Percentiles rank a stretch among this genome's conserved stretches.
Evolutionary conservation across 1,284 basidiomycete species (phyloP).

Genomic region (Phellopilus nigrolimitatus): DNA sequence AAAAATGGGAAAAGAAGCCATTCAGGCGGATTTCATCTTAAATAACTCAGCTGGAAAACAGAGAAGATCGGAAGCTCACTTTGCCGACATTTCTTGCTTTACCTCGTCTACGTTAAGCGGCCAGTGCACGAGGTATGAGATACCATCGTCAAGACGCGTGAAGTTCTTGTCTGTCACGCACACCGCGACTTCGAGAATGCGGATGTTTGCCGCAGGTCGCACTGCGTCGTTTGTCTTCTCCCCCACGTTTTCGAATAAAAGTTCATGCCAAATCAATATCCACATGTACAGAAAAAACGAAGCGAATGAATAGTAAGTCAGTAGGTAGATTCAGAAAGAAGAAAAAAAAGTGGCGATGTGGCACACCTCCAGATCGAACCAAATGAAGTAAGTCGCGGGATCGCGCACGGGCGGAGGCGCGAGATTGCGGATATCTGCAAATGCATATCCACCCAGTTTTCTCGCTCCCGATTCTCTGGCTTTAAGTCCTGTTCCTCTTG

Average conservation of each 20-base stretch:
- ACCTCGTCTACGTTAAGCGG: constrained; percentile 8
- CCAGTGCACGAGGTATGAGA: constrained; percentile 19
- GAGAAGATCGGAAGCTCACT: not conserved
- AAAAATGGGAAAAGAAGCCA: not conserved
- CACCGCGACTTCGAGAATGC: constrained; percentile 18
- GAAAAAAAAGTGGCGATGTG: too few relatives aligned
- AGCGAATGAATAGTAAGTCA: not conserved
- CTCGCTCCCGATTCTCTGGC: too few relatives aligned
- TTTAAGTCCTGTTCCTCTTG: too few relatives aligned
- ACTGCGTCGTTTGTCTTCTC: constrained; percentile 15
- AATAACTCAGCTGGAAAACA: not conserved
- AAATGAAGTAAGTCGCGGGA: constrained; percentile 15
- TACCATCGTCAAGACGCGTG: constrained; percentile 9
- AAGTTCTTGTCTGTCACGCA: constrained; percentile 18
- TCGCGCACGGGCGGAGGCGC: constrained; percentile 8
- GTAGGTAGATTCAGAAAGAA: too few relatives aligned
- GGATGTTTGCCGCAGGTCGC: constrained; percentile 5
- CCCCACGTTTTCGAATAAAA: too few relatives aligned
- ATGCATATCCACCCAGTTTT: too few relatives aligned
- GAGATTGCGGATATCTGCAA: not conserved
- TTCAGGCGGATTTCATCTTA: not conserved
- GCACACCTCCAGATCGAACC: constrained; percentile 19
- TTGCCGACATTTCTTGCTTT: constrained; percentile 7
- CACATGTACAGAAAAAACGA: not conserved
- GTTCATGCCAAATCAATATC: not conserved